Percentiles rank a stretch among this genome's conserved stretches.
These are phyloP conservation scores for Polygonum aviculare DNA, from an alignment of 148 eudicot genomes.

Conservation along the genomic window DNA sequence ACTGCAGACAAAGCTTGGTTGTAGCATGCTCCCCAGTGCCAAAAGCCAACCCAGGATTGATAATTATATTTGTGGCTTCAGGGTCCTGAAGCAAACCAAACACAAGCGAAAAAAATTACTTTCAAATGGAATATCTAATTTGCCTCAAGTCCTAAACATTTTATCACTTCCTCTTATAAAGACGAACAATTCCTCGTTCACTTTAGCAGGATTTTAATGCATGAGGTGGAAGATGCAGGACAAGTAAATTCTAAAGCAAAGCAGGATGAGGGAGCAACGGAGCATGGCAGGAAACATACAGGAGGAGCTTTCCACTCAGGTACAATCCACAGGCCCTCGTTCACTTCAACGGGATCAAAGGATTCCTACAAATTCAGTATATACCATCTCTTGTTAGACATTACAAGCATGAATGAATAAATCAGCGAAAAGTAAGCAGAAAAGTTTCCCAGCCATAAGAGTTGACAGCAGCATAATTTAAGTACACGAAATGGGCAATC, in stretches of 20 bases:
- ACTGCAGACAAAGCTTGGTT: constrained; percentile 71
- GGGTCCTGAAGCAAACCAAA: constrained; percentile 46
- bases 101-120: not conserved
- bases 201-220: no score
- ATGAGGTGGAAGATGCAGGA: not conserved
- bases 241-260: not conserved
- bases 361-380: constrained; percentile 48
- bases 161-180: no score
- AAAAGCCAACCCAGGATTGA: constrained; percentile 87
- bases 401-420: not conserved
- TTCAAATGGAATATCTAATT: not conserved
- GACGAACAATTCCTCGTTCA: no score
- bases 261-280: not conserved
- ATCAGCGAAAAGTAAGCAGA: not conserved
- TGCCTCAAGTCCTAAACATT: not conserved
- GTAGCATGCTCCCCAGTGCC: constrained; percentile 99
- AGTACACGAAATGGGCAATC: not conserved
- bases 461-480: not conserved
- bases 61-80: constrained; percentile 59
- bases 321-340: constrained; percentile 85
- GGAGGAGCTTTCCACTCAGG: constrained; percentile 92
- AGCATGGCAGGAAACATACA: constrained; percentile 35
- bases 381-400: not conserved
- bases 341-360: constrained; percentile 79
- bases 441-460: not conserved